These are phyloP conservation scores for Fraxinus cuspidata DNA, from an alignment of 257 asterid species.

Conservation along the genomic window DNA sequence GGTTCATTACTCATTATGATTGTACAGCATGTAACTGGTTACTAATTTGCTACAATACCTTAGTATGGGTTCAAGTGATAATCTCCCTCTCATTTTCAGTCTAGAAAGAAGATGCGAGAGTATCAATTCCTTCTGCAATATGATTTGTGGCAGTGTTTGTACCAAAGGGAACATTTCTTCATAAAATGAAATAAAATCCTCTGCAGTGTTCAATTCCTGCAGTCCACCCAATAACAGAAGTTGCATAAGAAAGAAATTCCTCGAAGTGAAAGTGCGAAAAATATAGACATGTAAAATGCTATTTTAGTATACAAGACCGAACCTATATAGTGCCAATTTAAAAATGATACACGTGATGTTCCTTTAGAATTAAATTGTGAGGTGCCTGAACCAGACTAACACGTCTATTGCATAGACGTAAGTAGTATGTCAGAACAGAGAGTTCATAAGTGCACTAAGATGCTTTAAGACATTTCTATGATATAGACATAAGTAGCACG, in stretches of 20 bases:
- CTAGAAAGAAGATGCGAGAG: constrained; percentile 57
- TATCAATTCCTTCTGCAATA: constrained; percentile 76
- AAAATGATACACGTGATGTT: not conserved
- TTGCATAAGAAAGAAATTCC: constrained; percentile 1
- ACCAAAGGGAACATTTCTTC: constrained; percentile 82
- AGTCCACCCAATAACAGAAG: constrained; percentile 20
- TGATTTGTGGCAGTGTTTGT: constrained; percentile 86
- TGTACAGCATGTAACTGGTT: not conserved
- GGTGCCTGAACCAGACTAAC: not conserved
- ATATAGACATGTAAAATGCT: not conserved
- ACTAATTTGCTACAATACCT: constrained; percentile 42
- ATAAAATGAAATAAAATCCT: constrained; percentile 82
- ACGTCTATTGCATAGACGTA: not conserved
- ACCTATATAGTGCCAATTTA: not conserved
- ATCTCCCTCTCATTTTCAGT: constrained; percentile 69
- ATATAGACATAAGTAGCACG: not conserved
- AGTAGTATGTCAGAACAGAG: not conserved
- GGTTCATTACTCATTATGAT: not conserved
- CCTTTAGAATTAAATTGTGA: not conserved
- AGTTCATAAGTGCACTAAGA: not conserved
- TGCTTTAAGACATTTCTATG: not conserved
- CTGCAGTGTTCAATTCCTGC: constrained; percentile 95
- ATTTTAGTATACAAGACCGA: not conserved
- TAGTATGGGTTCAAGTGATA: constrained; percentile 79
- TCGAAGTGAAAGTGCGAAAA: constrained; percentile 1